Percentiles rank a stretch among this genome's conserved stretches.
Conservation (phyloP, 2,329 filamentous ascomycete genomes). For the Arthrinium phaeospermum region DNA sequence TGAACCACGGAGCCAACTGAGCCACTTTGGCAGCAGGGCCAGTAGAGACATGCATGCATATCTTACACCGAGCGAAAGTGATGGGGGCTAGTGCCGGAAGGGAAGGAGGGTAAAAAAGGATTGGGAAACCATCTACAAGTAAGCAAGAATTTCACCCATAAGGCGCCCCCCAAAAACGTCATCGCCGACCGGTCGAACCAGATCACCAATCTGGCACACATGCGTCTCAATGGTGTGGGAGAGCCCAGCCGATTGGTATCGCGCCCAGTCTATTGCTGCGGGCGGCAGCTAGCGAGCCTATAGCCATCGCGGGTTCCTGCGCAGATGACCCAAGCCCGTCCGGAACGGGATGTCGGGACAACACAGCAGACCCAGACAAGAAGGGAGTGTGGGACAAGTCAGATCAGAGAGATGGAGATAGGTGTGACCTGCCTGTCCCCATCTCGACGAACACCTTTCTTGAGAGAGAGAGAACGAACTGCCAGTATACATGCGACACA, state of each 20-base stretch:
- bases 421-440: background rate
- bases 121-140: background rate
- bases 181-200: conserved; percentile 4
- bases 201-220: background rate
- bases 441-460: background rate
- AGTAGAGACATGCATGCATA: conserved; percentile 15
- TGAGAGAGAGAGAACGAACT: background rate
- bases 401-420: background rate
- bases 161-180: background rate
- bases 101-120: background rate
- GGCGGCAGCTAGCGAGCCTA: conserved; percentile 31
- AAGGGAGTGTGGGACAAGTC: background rate
- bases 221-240: background rate
- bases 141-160: background rate
- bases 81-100: background rate
- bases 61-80: background rate
- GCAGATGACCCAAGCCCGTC: conserved; percentile 37
- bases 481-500: background rate
- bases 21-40: background rate
- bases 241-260: conserved; percentile 11
- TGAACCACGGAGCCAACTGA: conserved; percentile 3
- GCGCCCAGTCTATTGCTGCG: background rate
- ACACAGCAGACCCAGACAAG: conserved; percentile 5
- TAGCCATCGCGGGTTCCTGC: conserved; percentile 43
- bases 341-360: background rate